Percentiles rank a stretch among this genome's conserved stretches.
phyloP scores from a whole-genome alignment of 768 basidiomycete species.

The Cystobasidium onofrii region DNA sequence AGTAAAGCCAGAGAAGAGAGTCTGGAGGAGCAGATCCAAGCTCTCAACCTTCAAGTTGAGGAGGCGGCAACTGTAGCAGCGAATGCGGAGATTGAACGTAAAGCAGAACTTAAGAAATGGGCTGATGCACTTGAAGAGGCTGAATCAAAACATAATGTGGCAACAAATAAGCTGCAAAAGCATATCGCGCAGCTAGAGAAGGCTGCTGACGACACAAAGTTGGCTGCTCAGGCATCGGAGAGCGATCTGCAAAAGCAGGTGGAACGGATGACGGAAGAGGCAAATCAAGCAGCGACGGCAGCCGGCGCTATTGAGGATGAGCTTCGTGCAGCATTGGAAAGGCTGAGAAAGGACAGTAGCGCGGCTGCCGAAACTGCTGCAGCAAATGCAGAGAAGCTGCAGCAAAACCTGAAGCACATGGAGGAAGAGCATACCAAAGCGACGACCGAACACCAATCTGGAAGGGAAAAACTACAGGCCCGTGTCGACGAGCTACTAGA shows the following conservation, averaged over 20 bases:
- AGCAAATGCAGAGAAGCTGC: not conserved
- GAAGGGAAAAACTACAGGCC: not conserved
- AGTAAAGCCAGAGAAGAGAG: not conserved
- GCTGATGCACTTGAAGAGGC: not conserved
- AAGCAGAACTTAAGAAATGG: not conserved
- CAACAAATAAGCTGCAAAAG: not conserved
- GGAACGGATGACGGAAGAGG: not conserved
- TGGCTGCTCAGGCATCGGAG: not conserved
- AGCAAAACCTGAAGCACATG: not conserved
- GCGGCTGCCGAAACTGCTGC: not conserved
- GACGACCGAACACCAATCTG: not conserved
- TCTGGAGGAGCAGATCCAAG: not conserved
- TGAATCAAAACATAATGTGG: not conserved
- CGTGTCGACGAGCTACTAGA: not conserved
- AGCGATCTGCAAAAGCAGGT: not conserved
- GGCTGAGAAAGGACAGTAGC: not conserved
- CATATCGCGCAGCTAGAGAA: not conserved
- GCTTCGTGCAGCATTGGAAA: not conserved
- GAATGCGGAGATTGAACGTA: not conserved
- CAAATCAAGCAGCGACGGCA: not conserved
- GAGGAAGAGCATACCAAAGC: not conserved
- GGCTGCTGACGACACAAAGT: not conserved
- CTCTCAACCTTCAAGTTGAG: not conserved
- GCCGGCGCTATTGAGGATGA: not conserved
- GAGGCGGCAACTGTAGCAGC: not conserved